A percentile compares a stretch with the other conserved stretches of the same genome.
Conservation (phyloP, 1,284 basidiomycete species). For the Puccinia polysora region DNA sequence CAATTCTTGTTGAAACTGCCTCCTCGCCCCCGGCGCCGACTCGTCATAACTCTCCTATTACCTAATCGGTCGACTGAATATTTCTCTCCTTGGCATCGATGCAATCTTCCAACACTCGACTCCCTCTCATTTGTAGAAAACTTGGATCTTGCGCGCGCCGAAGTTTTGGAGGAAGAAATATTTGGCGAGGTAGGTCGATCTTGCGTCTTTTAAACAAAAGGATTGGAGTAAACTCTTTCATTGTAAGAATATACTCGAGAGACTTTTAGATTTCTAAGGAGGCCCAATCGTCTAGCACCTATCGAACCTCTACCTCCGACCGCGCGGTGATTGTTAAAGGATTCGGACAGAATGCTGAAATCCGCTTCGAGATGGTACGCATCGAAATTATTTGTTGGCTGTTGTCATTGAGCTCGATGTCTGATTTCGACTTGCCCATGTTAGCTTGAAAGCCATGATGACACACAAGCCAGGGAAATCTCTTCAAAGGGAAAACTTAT, state of each 20-base stretch:
- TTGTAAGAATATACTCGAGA: slow-evolving; percentile 1
- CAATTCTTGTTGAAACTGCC: slow-evolving; percentile 24
- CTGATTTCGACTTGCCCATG: neutral
- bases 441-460: slow-evolving; percentile 31
- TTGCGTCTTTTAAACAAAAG: neutral
- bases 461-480: neutral
- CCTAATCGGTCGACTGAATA: slow-evolving; percentile 4
- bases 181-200: slow-evolving; percentile 32
- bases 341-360: slow-evolving; percentile 25
- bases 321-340: slow-evolving; percentile 25
- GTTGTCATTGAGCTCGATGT: neutral
- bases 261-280: slow-evolving; percentile 38
- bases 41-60: slow-evolving; percentile 12
- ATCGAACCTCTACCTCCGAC: slow-evolving; percentile 30
- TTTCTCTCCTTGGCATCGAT: slow-evolving; percentile 35
- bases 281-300: slow-evolving; percentile 16
- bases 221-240: neutral
- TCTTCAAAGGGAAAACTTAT: slow-evolving; percentile 21
- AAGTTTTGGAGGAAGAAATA: slow-evolving; percentile 41
- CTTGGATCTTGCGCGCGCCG: slow-evolving; percentile 33
- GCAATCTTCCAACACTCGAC: neutral
- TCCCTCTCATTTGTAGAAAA: neutral
- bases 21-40: slow-evolving; percentile 26
- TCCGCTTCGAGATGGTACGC: slow-evolving; percentile 40
- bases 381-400: neutral